Evolutionary conservation across 2,329 filamentous ascomycete genomes (phyloP).

Genomic region (Balansia obtecta): DNA sequence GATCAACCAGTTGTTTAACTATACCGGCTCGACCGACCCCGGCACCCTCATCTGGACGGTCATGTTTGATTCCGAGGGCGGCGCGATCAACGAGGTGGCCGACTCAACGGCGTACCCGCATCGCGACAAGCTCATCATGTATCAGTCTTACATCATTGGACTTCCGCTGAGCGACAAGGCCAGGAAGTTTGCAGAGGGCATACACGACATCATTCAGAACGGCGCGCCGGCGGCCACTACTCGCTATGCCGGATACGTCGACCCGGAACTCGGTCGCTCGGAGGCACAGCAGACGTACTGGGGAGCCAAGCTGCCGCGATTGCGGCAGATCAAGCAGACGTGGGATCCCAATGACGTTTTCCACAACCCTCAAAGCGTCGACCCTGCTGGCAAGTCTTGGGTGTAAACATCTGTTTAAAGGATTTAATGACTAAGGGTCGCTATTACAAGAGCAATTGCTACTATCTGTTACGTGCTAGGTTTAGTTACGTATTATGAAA

Average conservation of each 20-base stretch:
- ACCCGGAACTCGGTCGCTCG: conserved; percentile 31
- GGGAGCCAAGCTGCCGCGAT: conserved; percentile 34
- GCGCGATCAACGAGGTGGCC: conserved; percentile 42
- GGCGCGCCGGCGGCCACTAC: conserved; percentile 28
- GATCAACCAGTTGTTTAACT: conserved; percentile 39
- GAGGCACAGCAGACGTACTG: conserved; percentile 40
- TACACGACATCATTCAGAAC: conserved; percentile 32
- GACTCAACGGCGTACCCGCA: conserved; percentile 51
- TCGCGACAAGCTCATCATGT: conserved; percentile 51
- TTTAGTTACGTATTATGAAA: too few relatives aligned
- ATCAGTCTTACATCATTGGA: conserved; percentile 48
- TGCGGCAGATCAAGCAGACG: conserved; percentile 36
- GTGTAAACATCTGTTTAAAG: too few relatives aligned
- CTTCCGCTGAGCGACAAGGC: conserved; percentile 33
- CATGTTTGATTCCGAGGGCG: conserved; percentile 50
- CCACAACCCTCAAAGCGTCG: conserved; percentile 46
- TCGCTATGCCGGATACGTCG: conserved; percentile 53
- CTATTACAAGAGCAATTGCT: too few relatives aligned
- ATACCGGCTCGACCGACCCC: conserved; percentile 34
- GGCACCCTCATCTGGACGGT: conserved; percentile 46
- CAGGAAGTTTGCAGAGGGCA: conserved; percentile 35
- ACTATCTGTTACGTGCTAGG: too few relatives aligned
- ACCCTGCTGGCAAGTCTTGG: conserved; percentile 1
- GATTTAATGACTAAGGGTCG: too few relatives aligned
- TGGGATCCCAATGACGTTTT: conserved; percentile 44